Percentiles rank a stretch among this genome's conserved stretches.
Evolutionary conservation across 352 stramenopile genomes (phyloP).

Genomic region (Pythium monospermum): DNA sequence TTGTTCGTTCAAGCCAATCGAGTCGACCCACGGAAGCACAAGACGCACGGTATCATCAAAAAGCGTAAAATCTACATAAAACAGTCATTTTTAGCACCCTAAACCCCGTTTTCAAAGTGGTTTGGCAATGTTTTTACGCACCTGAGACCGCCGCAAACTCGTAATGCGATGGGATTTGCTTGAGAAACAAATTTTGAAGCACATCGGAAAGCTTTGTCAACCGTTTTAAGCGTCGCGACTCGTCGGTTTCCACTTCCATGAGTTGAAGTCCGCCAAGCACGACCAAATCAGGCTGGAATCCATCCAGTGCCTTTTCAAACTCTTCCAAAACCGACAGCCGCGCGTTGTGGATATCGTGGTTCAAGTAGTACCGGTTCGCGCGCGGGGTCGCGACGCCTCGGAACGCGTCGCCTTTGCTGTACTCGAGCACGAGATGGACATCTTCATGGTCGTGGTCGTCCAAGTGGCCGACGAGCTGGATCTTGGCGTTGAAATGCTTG

Average conservation of each 20-base stretch:
- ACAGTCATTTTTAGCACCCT: too few species aligned
- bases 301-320: constrained; percentile 55
- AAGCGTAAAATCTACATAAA: constrained; percentile 55
- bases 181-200: constrained; percentile 61
- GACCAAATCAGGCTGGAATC: constrained; percentile 63
- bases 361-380: constrained; percentile 82
- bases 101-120: too few species aligned
- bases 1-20: constrained; percentile 80
- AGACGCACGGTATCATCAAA: constrained; percentile 79
- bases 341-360: constrained; percentile 84
- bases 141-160: constrained; percentile 78
- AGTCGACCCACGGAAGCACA: constrained; percentile 73
- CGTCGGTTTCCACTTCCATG: constrained; percentile 78
- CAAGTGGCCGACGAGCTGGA: constrained; percentile 65
- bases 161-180: constrained; percentile 65
- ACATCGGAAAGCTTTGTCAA: constrained; percentile 62
- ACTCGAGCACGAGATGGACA: constrained; percentile 79
- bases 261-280: constrained; percentile 80
- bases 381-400: constrained; percentile 54
- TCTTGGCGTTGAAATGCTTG: constrained; percentile 51
- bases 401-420: constrained; percentile 60
- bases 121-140: too few species aligned
- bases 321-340: constrained; percentile 73
- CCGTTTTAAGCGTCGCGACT: constrained; percentile 38
- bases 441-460: constrained; percentile 60